phyloP scores from a whole-genome alignment of 805 yeast genomes.

The Diddensiella caesifluorescens region DNA sequence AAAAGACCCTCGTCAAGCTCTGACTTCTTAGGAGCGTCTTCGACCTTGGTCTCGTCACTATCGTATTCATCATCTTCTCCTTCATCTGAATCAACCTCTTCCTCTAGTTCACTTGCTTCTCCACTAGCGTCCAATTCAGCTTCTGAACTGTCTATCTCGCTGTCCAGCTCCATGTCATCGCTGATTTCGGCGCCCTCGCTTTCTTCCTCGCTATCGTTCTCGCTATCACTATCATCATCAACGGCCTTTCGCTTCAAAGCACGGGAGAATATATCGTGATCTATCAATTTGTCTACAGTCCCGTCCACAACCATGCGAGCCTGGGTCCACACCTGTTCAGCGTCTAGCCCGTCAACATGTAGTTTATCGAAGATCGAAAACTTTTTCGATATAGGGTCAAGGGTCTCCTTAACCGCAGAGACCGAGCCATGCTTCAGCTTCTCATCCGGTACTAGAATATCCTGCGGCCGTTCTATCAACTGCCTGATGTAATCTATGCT shows the following conservation, averaged over 20 bases:
- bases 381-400: slow-evolving; percentile 53
- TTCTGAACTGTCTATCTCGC: slow-evolving; percentile 29
- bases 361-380: slow-evolving; percentile 73
- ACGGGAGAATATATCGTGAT: slow-evolving; percentile 35
- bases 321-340: slow-evolving; percentile 92
- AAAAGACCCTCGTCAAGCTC: slow-evolving; percentile 78
- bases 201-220: slow-evolving; percentile 6
- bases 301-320: slow-evolving; percentile 79
- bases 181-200: slow-evolving; percentile 26
- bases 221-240: slow-evolving; percentile 25
- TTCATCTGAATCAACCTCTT: slow-evolving; percentile 30
- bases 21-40: slow-evolving; percentile 18
- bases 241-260: slow-evolving; percentile 29
- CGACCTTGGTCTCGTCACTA: slow-evolving; percentile 22
- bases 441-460: slow-evolving; percentile 23
- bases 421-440: slow-evolving; percentile 25
- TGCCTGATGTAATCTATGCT: no score
- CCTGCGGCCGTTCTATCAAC: slow-evolving; percentile 25
- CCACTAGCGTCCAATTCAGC: slow-evolving; percentile 27
- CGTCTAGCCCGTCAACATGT: slow-evolving; percentile 78
- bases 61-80: slow-evolving; percentile 28
- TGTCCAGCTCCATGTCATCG: slow-evolving; percentile 24
- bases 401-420: slow-evolving; percentile 38
- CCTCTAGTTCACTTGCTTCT: slow-evolving; percentile 23
- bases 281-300: slow-evolving; percentile 58